A percentile compares a stretch with the other conserved stretches of the same genome.
Evolutionary conservation across 2,329 filamentous ascomycete genomes (phyloP).

Genomic region (Cercospora berteroae): DNA sequence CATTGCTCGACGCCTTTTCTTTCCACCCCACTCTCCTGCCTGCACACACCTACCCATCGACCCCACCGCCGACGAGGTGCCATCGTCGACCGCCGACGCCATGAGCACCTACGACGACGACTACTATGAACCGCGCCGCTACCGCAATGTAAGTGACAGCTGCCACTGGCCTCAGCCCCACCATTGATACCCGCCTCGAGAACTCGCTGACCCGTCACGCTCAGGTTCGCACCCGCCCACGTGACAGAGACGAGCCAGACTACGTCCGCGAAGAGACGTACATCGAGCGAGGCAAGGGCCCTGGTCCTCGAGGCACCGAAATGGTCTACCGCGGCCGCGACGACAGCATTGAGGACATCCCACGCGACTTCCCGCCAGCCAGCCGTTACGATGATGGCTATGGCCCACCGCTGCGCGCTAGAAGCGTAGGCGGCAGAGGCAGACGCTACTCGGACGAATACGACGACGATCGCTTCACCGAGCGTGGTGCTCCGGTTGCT

Average conservation of each 20-base stretch:
- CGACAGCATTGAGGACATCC: slow-evolving; percentile 81
- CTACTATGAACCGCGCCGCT: slow-evolving; percentile 48
- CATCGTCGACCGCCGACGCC: slow-evolving; percentile 23
- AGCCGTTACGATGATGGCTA: slow-evolving; percentile 36
- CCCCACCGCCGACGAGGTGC: slow-evolving; percentile 1
- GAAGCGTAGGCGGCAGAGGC: slow-evolving; percentile 55
- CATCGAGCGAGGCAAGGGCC: slow-evolving; percentile 47
- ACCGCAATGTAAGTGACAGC: slow-evolving; percentile 35
- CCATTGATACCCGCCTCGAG: not conserved
- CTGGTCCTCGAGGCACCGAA: slow-evolving; percentile 42
- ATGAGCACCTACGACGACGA: slow-evolving; percentile 53
- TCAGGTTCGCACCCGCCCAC: slow-evolving; percentile 41
- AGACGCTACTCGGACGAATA: slow-evolving; percentile 42
- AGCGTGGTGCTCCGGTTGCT: slow-evolving; percentile 41
- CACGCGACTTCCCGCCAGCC: slow-evolving; percentile 73
- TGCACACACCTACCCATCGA: slow-evolving; percentile 8
- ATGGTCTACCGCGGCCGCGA: slow-evolving; percentile 60
- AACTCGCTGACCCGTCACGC: slow-evolving; percentile 18
- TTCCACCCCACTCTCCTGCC: not conserved
- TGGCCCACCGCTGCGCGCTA: slow-evolving; percentile 56
- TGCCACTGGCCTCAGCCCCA: not conserved
- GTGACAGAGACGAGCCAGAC: slow-evolving; percentile 51
- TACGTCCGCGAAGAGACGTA: slow-evolving; percentile 52
- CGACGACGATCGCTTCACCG: slow-evolving; percentile 59
- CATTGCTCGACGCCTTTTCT: not conserved